These are phyloP conservation scores for Mycoemilia scoparia DNA, from an alignment of 192 early-diverging fungal genomes.

Conservation along the genomic window DNA sequence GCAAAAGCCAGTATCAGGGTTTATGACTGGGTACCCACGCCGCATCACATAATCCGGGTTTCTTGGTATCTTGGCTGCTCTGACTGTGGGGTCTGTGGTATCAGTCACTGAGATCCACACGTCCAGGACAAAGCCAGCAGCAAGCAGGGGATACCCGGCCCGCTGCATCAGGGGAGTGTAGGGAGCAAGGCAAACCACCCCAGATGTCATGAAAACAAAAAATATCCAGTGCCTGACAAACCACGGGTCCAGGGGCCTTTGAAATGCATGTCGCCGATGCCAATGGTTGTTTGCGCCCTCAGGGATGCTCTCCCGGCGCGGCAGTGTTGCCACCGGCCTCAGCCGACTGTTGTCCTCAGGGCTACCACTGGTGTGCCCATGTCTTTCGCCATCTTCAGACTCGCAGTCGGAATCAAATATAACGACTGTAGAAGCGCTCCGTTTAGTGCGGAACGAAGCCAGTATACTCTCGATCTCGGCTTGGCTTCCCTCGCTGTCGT, in stretches of 20 bases:
- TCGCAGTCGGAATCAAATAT: too few species aligned
- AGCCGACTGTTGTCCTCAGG: too few species aligned
- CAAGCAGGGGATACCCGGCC: slow-evolving; percentile 3
- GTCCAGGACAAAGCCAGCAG: slow-evolving; percentile 6
- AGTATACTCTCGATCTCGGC: too few species aligned
- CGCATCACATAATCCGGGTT: slow-evolving; percentile 14
- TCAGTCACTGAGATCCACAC: slow-evolving; percentile 5
- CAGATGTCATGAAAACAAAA: slow-evolving; percentile 4
- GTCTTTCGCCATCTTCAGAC: too few species aligned
- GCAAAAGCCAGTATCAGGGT: slow-evolving; percentile 10
- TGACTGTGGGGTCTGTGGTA: slow-evolving; percentile 14
- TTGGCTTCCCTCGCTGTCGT: too few species aligned
- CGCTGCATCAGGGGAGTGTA: slow-evolving; percentile 7
- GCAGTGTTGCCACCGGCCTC: too few species aligned
- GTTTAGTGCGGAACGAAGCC: too few species aligned
- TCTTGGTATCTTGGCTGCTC: slow-evolving; percentile 1
- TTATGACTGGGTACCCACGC: slow-evolving; percentile 18
- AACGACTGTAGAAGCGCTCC: too few species aligned
- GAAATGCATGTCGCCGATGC: slow-evolving; percentile 22
- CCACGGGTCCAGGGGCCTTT: slow-evolving; percentile 23
- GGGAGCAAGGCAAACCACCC: neutral
- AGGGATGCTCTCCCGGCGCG: too few species aligned
- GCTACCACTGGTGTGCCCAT: too few species aligned
- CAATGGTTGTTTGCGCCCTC: slow-evolving; percentile 14
- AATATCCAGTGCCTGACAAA: slow-evolving; percentile 19